Base-by-base conservation (phyloP, 2,329 filamentous ascomycete species). In the Monilinia vaccinii-corymbosi region DNA sequence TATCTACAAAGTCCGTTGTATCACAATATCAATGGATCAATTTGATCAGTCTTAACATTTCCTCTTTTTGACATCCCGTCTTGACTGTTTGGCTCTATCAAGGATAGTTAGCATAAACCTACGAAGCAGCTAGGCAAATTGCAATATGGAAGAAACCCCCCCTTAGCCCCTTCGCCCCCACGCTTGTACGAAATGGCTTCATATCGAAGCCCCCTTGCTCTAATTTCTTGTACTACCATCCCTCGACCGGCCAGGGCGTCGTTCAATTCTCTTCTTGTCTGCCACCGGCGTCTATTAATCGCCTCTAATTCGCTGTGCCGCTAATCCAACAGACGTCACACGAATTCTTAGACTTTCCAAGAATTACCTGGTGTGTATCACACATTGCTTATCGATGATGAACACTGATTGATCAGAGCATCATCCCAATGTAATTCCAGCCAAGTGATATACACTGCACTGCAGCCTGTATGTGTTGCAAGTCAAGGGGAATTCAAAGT, bases 301-400 rank as follows among this genome's bases (percentile, higher is more conserved):
- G 47, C 56, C 47, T 45, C 21, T 38, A 53, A 34, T 52, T 52
- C 36, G 28, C 47, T 59, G 40, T 28, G 57, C 49, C 57, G 48
- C 57, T 45, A 47, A 59, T 28, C 10, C 14, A 46, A 55, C 48
- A 53, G 57, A 59, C 57, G 40, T 59, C 57, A 55, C 57, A 44
- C 40, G 25, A 53, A 28, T 11, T 53, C 18, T 10, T 59, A 32
- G 16, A 32, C 42, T 45, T 34, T 58, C 3, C 28, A 32, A 44
- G 34, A 18, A 34, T 42, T 52, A 58, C 21, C 38, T 28, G 10
- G n/a, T 55, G 28, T 44, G 32, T 38, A 48, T 60, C 57, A 46
- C 42, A 60, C 56, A n/a, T n/a, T 56, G 25, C 57, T 65, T 63
- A 64, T 65, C 62, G 64, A 65, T 60, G 62, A 52, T 57, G 56